Conservation (phyloP, 2,329 filamentous ascomycete genomes). For the Samsoniella hepiali region DNA sequence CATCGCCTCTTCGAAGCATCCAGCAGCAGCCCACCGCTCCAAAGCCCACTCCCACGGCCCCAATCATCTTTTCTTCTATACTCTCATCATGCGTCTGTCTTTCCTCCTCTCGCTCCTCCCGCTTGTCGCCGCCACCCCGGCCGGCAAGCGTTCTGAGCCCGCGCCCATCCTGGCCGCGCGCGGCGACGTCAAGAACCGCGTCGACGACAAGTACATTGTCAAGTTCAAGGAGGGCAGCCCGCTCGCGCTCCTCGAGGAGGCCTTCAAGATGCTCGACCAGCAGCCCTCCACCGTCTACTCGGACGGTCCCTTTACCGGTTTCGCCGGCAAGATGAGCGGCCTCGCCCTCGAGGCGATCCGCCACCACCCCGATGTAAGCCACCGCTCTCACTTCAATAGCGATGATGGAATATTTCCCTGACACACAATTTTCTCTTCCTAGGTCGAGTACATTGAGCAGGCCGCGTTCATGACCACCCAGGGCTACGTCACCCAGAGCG, state of each 20-base stretch:
- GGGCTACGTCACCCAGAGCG: conserved; percentile 29
- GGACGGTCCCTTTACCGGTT: conserved; percentile 24
- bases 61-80: too few relatives aligned
- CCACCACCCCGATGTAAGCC: conserved; percentile 20
- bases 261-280: conserved; percentile 19
- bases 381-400: neutral
- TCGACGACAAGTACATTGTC: conserved; percentile 26
- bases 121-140: conserved; percentile 11
- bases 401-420: neutral
- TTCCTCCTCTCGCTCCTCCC: conserved; percentile 14
- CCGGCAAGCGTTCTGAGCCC: conserved; percentile 20
- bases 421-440: too few relatives aligned
- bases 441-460: conserved; percentile 35
- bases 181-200: conserved; percentile 17
- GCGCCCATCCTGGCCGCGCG: conserved; percentile 21
- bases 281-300: conserved; percentile 22
- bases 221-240: conserved; percentile 20
- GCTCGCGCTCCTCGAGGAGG: conserved; percentile 19
- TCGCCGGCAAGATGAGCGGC: conserved; percentile 20
- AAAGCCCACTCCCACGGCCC: too few relatives aligned
- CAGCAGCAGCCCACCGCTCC: too few relatives aligned
- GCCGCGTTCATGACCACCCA: conserved; percentile 29
- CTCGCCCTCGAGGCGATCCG: conserved; percentile 20
- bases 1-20: neutral
- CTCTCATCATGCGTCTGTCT: conserved; percentile 9